Conservation (phyloP, 177 flowering plant genomes). For the Vitis hybrid region DNA sequence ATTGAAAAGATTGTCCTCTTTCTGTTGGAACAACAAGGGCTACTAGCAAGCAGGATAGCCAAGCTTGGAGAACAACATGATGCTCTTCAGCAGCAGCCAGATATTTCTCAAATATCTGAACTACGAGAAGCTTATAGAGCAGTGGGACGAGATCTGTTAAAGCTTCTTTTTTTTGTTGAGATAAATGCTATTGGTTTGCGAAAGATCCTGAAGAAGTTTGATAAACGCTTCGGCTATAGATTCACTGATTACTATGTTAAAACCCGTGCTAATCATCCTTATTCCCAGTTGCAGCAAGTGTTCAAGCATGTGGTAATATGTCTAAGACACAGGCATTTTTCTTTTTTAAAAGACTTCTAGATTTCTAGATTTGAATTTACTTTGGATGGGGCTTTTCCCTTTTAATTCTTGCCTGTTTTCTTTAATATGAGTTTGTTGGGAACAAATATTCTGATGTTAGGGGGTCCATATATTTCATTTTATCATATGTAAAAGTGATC, state of each 20-base stretch:
- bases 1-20: slow-evolving; percentile 65
- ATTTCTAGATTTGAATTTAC: too few relatives aligned
- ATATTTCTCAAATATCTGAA: slow-evolving; percentile 46
- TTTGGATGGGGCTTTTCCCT: neutral
- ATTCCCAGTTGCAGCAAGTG: slow-evolving; percentile 77
- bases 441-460: too few relatives aligned
- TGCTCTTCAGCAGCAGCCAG: slow-evolving; percentile 44
- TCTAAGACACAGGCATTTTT: neutral
- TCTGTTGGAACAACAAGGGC: slow-evolving; percentile 70
- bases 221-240: slow-evolving; percentile 58
- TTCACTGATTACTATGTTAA: slow-evolving; percentile 75
- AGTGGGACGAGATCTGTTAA: slow-evolving; percentile 58
- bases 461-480: too few relatives aligned
- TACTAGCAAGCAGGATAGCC: slow-evolving; percentile 50
- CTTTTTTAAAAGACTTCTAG: neutral
- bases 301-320: slow-evolving; percentile 75
- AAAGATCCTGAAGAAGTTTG: slow-evolving; percentile 74
- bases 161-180: slow-evolving; percentile 66
- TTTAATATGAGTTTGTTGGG: too few relatives aligned
- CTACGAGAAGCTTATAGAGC: slow-evolving; percentile 56
- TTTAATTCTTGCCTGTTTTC: neutral
- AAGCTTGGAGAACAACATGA: slow-evolving; percentile 47
- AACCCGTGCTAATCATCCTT: slow-evolving; percentile 81
- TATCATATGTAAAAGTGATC: too few relatives aligned
- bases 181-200: slow-evolving; percentile 72